A percentile compares a stretch with the other conserved stretches of the same genome.
These are phyloP conservation scores for Tephrocybe sp. DNA, from an alignment of 768 basidiomycete species.

Conservation along the genomic window DNA sequence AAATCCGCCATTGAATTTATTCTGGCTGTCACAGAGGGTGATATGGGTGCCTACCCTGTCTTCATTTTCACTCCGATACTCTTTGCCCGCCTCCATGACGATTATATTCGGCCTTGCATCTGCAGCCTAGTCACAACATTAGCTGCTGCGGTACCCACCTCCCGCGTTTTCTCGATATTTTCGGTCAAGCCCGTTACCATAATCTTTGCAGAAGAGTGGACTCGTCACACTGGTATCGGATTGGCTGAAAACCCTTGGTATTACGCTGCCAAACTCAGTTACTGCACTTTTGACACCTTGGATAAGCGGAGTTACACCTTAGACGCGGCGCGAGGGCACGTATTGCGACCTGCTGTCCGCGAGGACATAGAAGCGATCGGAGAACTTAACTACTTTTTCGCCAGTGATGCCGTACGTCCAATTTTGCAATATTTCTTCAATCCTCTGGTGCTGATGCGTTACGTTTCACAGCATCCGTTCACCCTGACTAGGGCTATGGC, in stretches of 20 bases:
- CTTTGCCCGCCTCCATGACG: constrained; percentile 33
- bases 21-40: constrained; percentile 57
- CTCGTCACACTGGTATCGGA: constrained; percentile 39
- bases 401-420: constrained; percentile 54
- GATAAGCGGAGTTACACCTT: constrained; percentile 17
- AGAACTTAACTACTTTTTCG: constrained; percentile 54
- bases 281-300: constrained; percentile 50
- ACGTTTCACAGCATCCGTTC: constrained; percentile 60
- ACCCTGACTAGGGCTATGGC: constrained; percentile 42
- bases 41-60: constrained; percentile 61
- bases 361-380: constrained; percentile 42
- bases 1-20: constrained; percentile 45
- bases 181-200: constrained; percentile 46
- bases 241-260: constrained; percentile 42
- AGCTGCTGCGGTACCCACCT: constrained; percentile 24
- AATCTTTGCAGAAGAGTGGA: constrained; percentile 52
- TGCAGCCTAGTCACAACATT: constrained; percentile 35
- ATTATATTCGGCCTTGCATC: constrained; percentile 41
- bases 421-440: not conserved
- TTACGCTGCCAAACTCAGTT: constrained; percentile 60
- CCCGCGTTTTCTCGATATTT: constrained; percentile 68
- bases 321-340: constrained; percentile 24
- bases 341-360: constrained; percentile 43
- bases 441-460: no score
- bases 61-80: constrained; percentile 58